phyloP scores from a whole-genome alignment of 164 flowering plant genomes.

The Nelumbo lutea region DNA sequence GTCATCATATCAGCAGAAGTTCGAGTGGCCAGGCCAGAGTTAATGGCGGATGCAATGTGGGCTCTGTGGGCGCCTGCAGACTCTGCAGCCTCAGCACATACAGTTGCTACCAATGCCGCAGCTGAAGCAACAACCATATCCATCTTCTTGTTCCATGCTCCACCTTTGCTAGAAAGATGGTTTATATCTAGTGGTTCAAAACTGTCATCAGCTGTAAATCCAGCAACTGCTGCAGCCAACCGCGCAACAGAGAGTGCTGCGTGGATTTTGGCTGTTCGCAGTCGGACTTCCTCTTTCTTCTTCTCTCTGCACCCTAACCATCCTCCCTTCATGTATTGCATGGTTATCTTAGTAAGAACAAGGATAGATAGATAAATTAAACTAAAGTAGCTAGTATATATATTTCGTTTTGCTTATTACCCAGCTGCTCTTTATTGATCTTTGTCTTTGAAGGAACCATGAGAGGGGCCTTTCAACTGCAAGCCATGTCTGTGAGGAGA shows the following conservation, averaged over 20 bases:
- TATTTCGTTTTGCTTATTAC: not conserved
- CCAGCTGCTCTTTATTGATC: not conserved
- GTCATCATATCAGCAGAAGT: constrained; percentile 19
- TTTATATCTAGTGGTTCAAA: not conserved
- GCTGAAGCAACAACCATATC: constrained; percentile 21
- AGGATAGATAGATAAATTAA: not conserved
- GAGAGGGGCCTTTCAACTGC: not conserved
- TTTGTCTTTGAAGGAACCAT: not conserved
- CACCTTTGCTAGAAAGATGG: not conserved
- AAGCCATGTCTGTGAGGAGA: not conserved
- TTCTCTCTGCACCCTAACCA: constrained; percentile 15
- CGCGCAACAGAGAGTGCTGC: constrained; percentile 29
- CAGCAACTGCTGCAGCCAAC: constrained; percentile 28
- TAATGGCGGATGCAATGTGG: constrained; percentile 18
- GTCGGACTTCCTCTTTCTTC: constrained; percentile 25
- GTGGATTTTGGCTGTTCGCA: constrained; percentile 22
- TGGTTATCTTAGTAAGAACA: constrained; percentile 3
- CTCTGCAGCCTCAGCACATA: constrained; percentile 33
- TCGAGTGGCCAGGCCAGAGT: constrained; percentile 22
- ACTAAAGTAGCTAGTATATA: not conserved
- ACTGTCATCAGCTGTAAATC: constrained; percentile 13
- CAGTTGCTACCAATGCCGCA: constrained; percentile 26
- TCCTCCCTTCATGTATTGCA: constrained; percentile 8
- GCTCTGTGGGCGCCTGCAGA: constrained; percentile 22
- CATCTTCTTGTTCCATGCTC: constrained; percentile 6